These are phyloP conservation scores for Venturiaceae sp. DNA, from an alignment of 2,329 filamentous ascomycete species.

Conservation along the genomic window DNA sequence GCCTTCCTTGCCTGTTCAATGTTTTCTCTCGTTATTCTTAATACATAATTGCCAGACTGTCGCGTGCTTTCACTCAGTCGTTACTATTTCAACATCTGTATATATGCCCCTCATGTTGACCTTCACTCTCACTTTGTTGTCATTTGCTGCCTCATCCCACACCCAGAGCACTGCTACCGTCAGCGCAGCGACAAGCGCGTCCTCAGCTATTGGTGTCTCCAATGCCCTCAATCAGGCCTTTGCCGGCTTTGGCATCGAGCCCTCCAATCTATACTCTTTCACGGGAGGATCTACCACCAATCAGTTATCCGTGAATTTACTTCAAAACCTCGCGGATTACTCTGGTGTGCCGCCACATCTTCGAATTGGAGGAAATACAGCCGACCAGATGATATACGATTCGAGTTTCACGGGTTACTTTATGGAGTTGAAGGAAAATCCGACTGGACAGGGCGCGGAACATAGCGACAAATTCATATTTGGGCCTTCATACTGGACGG, in stretches of 20 bases:
- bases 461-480: slow-evolving; percentile 33
- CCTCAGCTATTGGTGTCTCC: not conserved
- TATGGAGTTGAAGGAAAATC: slow-evolving; percentile 30
- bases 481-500: slow-evolving; percentile 38
- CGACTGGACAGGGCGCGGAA: slow-evolving; percentile 28
- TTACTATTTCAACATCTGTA: not conserved
- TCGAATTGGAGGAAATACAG: slow-evolving; percentile 41
- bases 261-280: slow-evolving; percentile 43
- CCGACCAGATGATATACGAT: slow-evolving; percentile 40
- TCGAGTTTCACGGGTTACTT: slow-evolving; percentile 18
- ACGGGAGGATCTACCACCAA: slow-evolving; percentile 34
- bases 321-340: slow-evolving; percentile 39
- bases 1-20: no score
- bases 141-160: not conserved
- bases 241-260: slow-evolving; percentile 41
- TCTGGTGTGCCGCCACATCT: slow-evolving; percentile 39
- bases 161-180: not conserved
- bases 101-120: not conserved
- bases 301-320: slow-evolving; percentile 34
- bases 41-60: not conserved
- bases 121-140: not conserved
- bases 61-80: not conserved
- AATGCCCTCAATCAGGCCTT: not conserved
- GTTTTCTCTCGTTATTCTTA: not conserved
- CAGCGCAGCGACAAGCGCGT: not conserved